phyloP scores from a whole-genome alignment of 2,329 filamentous ascomycete species.

The Calonectria hongkongensis region DNA sequence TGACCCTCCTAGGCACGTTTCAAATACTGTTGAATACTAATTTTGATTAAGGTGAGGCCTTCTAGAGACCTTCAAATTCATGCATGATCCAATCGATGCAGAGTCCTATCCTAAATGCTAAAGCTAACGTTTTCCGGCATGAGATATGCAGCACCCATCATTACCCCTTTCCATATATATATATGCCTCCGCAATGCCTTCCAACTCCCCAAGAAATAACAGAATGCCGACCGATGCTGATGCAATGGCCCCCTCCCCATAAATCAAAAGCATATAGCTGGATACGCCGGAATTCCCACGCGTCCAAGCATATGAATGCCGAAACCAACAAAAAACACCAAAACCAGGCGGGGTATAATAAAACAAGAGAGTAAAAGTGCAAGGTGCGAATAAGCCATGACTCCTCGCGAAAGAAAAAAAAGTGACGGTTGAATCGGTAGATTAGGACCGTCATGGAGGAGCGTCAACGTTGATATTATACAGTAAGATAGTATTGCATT shows the following conservation, averaged over 20 bases:
- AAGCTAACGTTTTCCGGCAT: conserved; percentile 30
- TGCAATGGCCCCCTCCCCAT: conserved; percentile 31
- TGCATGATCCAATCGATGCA: conserved; percentile 31
- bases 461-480: conserved; percentile 46
- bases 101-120: conserved; percentile 27
- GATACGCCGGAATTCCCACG: conserved; percentile 24
- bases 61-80: conserved; percentile 12
- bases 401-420: conserved; percentile 39
- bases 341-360: conserved; percentile 52
- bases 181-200: conserved; percentile 33
- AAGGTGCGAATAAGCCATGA: conserved; percentile 43
- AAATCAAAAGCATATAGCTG: conserved; percentile 27
- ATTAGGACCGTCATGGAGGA: neutral
- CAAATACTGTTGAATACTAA: conserved; percentile 9
- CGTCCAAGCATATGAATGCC: conserved; percentile 36
- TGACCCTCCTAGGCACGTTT: neutral
- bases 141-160: conserved; percentile 19
- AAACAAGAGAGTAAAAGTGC: conserved; percentile 39
- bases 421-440: conserved; percentile 36
- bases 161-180: conserved; percentile 6
- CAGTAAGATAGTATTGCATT: conserved; percentile 44
- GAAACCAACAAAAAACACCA: conserved; percentile 34
- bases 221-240: conserved; percentile 35
- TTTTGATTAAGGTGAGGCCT: conserved; percentile 33
- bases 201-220: conserved; percentile 33